These are phyloP conservation scores for Platanthera guangdongensis DNA, from an alignment of 106 monocot genomes.

Conservation along the genomic window DNA sequence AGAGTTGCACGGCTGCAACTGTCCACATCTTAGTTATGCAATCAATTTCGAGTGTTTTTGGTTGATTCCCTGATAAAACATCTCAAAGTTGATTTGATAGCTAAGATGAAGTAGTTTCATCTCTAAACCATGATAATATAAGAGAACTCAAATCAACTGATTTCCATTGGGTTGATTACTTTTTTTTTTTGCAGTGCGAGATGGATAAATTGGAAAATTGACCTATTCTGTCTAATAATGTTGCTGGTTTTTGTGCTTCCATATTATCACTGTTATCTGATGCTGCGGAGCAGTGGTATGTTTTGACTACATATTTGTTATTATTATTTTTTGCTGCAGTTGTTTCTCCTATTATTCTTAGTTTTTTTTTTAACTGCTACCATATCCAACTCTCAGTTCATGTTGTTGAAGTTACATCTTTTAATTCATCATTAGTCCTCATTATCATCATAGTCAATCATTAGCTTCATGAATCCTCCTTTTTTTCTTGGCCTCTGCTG, in stretches of 20 bases:
- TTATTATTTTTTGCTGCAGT: not conserved
- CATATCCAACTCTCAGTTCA: not conserved
- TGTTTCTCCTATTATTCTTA: not conserved
- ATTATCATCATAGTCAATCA: not conserved
- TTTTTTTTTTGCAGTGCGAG: slow-evolving; percentile 61
- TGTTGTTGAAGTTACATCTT: not conserved
- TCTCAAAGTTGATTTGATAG: not conserved
- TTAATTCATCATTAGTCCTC: not conserved
- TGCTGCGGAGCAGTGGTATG: slow-evolving; percentile 74
- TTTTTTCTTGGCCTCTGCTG: no score
- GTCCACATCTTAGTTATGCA: not conserved
- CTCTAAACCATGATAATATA: not conserved
- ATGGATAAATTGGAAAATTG: slow-evolving; percentile 93
- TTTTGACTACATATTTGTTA: not conserved
- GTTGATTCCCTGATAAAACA: not conserved
- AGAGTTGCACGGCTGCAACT: not conserved
- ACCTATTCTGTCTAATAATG: slow-evolving; percentile 82
- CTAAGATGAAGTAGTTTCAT: not conserved
- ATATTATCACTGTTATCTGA: slow-evolving; percentile 89
- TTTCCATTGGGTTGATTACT: not conserved
- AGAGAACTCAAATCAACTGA: not conserved
- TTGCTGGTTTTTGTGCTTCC: slow-evolving; percentile 82
- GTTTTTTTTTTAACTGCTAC: not conserved
- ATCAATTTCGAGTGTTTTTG: not conserved
- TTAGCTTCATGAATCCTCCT: not conserved